Evolutionary conservation across 2,329 filamentous ascomycete genomes (phyloP), one percentile per base, ranked within the genome.

Genomic region (Coleophoma eucalyptorum): DNA sequence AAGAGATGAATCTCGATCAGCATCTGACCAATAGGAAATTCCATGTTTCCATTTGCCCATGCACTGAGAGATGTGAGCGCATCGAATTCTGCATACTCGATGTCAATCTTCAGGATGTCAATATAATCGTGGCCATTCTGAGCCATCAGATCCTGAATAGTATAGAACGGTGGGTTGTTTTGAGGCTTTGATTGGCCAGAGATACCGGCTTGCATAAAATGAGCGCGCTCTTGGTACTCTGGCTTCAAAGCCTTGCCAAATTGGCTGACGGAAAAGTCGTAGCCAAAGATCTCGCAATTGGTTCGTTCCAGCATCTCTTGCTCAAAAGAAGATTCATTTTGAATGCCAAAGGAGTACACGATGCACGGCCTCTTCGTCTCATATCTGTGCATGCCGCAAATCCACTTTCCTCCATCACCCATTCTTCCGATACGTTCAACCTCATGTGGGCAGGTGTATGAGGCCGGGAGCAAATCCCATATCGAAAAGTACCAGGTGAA

Each of bases 351-450:
- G 8, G 67, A 69, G 53, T 72, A 72, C 38, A 71, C 55, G 47
- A 69, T 51, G 47, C 63, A 65, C 11, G 64, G 59, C 19, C 50
- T 47, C 20, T 46, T 51, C 12, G 55, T 55, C 57, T 66, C 64
- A 49, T 67, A 68, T 38, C 57, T 53, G 19, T 62, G 65, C 63
- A 70, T 67, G 42, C 69, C 69, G 57, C 69, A 72, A 12, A 71
- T 63, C 64, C 67, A 69, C 52, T 72, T 72, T 34, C 69, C 70
- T 18, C 70, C 68, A 49, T 70, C 68, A 35, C 69, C 69, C 46
- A 69, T 61, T 10, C 60, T 54, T 6, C 69, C 69, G 31, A 72
- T 60, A 4, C 70, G 61, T 51, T 70, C 67, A 21, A 71, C 59
- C 37, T 70, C 68, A 48, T 66, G 62, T 8, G 69, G 69, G 55